phyloP scores from a whole-genome alignment of 352 stramenopile genomes.

The Phytopythium ostracodes region DNA sequence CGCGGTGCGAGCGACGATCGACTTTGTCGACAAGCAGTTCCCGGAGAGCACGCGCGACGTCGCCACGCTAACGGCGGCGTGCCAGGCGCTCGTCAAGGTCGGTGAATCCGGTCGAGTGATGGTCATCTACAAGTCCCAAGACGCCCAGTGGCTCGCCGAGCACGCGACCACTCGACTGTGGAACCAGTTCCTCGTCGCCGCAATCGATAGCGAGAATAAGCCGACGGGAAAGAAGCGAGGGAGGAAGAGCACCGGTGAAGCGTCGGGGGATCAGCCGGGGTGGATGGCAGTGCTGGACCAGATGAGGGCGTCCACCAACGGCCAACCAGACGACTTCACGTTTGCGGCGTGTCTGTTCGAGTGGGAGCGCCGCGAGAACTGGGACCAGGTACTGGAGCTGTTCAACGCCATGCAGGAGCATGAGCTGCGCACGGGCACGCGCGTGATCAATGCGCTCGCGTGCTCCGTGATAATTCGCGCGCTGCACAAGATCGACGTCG shows the following conservation, averaged over 20 bases:
- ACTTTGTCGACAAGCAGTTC: constrained; percentile 46
- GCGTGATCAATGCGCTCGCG: constrained; percentile 43
- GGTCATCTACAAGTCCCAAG: constrained; percentile 40
- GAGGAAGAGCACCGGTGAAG: background rate
- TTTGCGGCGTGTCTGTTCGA: constrained; percentile 59
- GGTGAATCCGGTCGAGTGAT: constrained; percentile 38
- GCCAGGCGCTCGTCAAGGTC: constrained; percentile 50
- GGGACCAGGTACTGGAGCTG: constrained; percentile 39
- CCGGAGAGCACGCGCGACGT: constrained; percentile 28
- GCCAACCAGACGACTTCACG: constrained; percentile 51
- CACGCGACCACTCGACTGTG: constrained; percentile 44
- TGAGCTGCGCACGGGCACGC: constrained; percentile 16
- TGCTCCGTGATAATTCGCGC: constrained; percentile 46
- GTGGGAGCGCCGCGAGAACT: constrained; percentile 44
- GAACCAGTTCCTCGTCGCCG: constrained; percentile 61
- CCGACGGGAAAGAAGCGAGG: constrained; percentile 7
- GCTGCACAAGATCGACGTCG: constrained; percentile 30
- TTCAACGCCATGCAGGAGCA: constrained; percentile 53
- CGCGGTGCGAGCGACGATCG: constrained; percentile 38
- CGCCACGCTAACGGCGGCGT: constrained; percentile 51
- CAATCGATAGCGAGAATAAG: constrained; percentile 21
- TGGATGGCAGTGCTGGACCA: constrained; percentile 35
- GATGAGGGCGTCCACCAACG: constrained; percentile 34
- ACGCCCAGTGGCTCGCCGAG: constrained; percentile 30
- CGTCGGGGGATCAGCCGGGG: constrained; percentile 19